Evolutionary conservation across 129 eudicot species (phyloP), one percentile per base, ranked within the genome.

Genomic region (Dittrichia graveolens): DNA sequence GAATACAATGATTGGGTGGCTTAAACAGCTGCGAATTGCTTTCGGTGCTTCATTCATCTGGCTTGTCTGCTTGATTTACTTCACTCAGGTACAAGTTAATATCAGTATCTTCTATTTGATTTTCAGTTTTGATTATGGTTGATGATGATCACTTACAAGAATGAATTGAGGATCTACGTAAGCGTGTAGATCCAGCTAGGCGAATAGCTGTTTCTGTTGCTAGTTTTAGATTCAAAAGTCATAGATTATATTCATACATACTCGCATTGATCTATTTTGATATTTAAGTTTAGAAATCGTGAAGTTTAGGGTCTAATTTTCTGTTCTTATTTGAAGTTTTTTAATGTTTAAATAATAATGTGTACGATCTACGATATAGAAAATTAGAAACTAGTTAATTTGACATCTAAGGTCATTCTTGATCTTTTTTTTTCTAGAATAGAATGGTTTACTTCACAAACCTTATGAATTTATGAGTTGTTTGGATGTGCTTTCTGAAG

Each of bases 41-140:
- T 90, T 93, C 75, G 98, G 98, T 24, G 86, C 95, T 52, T 89
- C 98, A 1, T 93, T 93, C 64, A 56, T 93, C 35, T 93, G 98
- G 98, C 92, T 93, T 55, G 88, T 93, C 77, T 93, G 96, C 81
- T 84, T 93, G 85, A 85, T 93, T 75, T 93, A 93, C 87, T 93
- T 87, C 79, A 93, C 95, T 34, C 98, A 93, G 98, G 98, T 93
- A 47, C 41, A 14, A 24, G 5, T 69, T 70, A 12, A 18, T 9
- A 1, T 35, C 31, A n/a, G n/a, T 48, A 24, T 24, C 31, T 24
- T 24, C 31, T 24, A 24, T 24, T 24, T 24, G 31, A 2, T 34
- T 5, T 18, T 58, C 72, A 15, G 34, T 39, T 55, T 75, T 62
- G 8, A 31, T 46, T 15, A 14, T 50, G 37, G 35, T 24, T 81